Conservation (phyloP, 148 eudicot species). For the Fagopyrum homotropicum region DNA sequence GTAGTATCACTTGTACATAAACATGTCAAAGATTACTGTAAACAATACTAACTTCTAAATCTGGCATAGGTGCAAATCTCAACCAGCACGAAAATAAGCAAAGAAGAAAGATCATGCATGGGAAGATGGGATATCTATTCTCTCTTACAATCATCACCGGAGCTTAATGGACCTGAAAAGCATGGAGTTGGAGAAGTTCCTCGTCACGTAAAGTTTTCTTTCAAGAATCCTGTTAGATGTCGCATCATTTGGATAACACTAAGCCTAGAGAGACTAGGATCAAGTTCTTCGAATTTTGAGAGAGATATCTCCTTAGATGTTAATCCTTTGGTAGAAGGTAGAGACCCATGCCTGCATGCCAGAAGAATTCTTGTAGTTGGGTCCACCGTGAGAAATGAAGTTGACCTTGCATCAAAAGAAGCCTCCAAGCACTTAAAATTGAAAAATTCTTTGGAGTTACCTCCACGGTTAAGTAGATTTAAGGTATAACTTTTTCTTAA, state of each 20-base stretch:
- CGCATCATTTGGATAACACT: constrained; percentile 81
- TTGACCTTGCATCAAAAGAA: constrained; percentile 36
- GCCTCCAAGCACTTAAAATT: constrained; percentile 58
- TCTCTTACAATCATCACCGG: constrained; percentile 54
- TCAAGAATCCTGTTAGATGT: constrained; percentile 65
- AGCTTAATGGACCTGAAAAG: constrained; percentile 70
- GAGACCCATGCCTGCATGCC: constrained; percentile 76
- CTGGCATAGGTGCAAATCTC: constrained; percentile 75
- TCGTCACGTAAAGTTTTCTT: constrained; percentile 67
- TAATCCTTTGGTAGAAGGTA: constrained; percentile 40
- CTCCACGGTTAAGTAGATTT: constrained; percentile 73
- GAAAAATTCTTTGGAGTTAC: constrained; percentile 59
- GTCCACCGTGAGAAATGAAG: constrained; percentile 42
- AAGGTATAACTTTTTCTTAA: constrained; percentile 37
- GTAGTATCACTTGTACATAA: neutral
- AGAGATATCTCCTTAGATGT: constrained; percentile 65
- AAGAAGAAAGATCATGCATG: constrained; percentile 71
- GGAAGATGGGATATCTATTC: constrained; percentile 88
- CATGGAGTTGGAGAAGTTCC: constrained; percentile 29
- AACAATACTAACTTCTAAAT: neutral
- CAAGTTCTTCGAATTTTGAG: constrained; percentile 66
- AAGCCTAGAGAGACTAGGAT: constrained; percentile 50
- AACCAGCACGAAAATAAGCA: constrained; percentile 77
- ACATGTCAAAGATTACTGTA: neutral
- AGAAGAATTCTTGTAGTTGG: constrained; percentile 73